These are phyloP conservation scores for Kondoa malvinella DNA, from an alignment of 768 basidiomycete genomes.

Conservation along the genomic window DNA sequence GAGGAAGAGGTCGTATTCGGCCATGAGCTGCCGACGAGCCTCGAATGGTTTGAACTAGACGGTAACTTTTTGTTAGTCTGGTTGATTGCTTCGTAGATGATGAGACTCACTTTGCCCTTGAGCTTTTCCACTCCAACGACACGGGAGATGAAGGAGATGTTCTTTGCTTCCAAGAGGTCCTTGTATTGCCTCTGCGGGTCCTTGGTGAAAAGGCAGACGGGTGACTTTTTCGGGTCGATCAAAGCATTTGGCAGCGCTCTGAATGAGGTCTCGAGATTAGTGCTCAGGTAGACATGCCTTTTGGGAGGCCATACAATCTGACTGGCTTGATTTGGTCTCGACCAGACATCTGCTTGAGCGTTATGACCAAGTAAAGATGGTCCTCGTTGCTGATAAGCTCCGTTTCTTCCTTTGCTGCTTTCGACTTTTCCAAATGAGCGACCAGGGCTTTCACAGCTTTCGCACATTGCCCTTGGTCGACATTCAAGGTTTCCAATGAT, in stretches of 20 bases:
- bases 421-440: constrained; percentile 48
- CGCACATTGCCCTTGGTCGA: constrained; percentile 55
- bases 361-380: constrained; percentile 71
- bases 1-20: constrained; percentile 80
- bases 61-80: neutral
- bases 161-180: constrained; percentile 58
- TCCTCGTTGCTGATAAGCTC: constrained; percentile 47
- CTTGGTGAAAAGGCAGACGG: constrained; percentile 82
- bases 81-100: constrained; percentile 44
- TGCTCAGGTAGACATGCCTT: neutral
- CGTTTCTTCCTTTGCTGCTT: constrained; percentile 48
- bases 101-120: constrained; percentile 63
- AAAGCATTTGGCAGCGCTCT: constrained; percentile 65
- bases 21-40: constrained; percentile 53
- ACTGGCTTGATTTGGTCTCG: constrained; percentile 61
- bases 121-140: constrained; percentile 83
- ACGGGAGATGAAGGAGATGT: constrained; percentile 74
- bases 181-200: constrained; percentile 94
- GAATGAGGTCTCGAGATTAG: constrained; percentile 8
- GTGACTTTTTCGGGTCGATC: constrained; percentile 59
- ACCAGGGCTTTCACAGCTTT: constrained; percentile 65
- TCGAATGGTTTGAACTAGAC: constrained; percentile 35
- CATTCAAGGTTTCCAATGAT: constrained; percentile 27
- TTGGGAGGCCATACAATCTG: constrained; percentile 49
- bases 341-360: constrained; percentile 64